These are phyloP conservation scores for Pichia terricola DNA, from an alignment of 1,139 yeast genomes.

Conservation along the genomic window DNA sequence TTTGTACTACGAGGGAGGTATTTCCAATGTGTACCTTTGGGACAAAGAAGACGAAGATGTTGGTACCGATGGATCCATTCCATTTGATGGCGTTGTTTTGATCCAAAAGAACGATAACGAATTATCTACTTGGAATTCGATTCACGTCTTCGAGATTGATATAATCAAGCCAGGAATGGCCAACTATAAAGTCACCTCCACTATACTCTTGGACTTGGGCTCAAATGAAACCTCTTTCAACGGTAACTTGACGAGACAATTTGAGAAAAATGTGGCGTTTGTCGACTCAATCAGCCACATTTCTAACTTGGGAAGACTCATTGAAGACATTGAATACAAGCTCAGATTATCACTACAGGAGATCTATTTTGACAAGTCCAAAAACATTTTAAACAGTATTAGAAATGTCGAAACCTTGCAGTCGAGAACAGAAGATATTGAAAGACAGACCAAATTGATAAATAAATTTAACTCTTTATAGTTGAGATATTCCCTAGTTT, in stretches of 20 bases:
- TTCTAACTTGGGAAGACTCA: conserved; percentile 72
- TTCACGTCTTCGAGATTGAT: conserved; percentile 76
- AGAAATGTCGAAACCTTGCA: conserved; percentile 43
- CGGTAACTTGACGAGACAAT: conserved; percentile 80
- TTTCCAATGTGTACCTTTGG: conserved; percentile 90
- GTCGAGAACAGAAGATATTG: conserved; percentile 31
- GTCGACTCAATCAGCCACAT: conserved; percentile 55
- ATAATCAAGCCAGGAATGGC: conserved; percentile 34
- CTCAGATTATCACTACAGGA: conserved; percentile 83
- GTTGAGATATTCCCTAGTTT: conserved; percentile 14
- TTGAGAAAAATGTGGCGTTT: conserved; percentile 40
- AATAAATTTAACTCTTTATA: conserved; percentile 30
- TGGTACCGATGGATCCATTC: conserved; percentile 32
- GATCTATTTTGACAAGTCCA: conserved; percentile 90
- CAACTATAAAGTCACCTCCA: conserved; percentile 71
- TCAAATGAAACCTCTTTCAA: conserved; percentile 36
- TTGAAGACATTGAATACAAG: conserved; percentile 85
- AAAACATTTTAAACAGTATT: conserved; percentile 71
- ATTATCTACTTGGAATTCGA: conserved; percentile 15
- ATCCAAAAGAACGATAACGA: conserved; percentile 58
- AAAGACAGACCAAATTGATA: conserved; percentile 40
- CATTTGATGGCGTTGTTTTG: conserved; percentile 86
- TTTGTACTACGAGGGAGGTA: conserved; percentile 88
- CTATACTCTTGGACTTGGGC: conserved; percentile 67
- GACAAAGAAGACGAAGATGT: conserved; percentile 52